A percentile compares a stretch with the other conserved stretches of the same genome.
Conservation (phyloP, 306 rosid species). For the Prunus fruticosa region DNA sequence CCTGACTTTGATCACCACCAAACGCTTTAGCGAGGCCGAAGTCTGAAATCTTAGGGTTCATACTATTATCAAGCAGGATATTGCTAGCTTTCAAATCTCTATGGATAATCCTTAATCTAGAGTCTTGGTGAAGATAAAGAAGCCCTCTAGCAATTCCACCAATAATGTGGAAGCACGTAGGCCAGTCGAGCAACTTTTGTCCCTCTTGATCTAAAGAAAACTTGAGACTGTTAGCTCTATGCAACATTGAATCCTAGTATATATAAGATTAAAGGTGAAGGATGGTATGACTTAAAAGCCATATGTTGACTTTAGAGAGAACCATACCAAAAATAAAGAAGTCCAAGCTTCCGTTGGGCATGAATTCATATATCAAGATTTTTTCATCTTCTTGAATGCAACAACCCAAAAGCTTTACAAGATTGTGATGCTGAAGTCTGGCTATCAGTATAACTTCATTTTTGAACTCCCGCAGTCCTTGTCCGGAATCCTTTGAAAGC, state of each 20-base stretch:
- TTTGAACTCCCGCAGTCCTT: constrained; percentile 21
- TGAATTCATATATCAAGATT: constrained; percentile 39
- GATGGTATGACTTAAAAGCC: not conserved
- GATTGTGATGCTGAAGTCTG: constrained; percentile 37
- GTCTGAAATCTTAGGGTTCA: constrained; percentile 46
- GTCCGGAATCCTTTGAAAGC: constrained; percentile 5
- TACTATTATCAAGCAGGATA: constrained; percentile 29
- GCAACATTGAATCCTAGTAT: not conserved
- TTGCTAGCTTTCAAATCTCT: constrained; percentile 50
- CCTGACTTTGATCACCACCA: constrained; percentile 29
- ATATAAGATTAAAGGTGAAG: not conserved
- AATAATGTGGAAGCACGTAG: constrained; percentile 27
- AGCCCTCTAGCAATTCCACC: constrained; percentile 34
- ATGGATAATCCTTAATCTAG: constrained; percentile 36
- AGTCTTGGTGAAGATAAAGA: constrained; percentile 46
- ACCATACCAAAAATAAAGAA: constrained; percentile 38
- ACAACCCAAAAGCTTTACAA: constrained; percentile 38
- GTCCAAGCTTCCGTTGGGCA: constrained; percentile 48
- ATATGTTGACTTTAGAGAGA: not conserved
- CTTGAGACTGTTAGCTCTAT: not conserved
- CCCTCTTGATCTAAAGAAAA: not conserved
- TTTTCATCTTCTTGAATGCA: constrained; percentile 34
- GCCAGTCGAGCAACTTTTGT: constrained; percentile 16
- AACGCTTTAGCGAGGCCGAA: constrained; percentile 49
- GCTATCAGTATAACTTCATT: constrained; percentile 19